phyloP scores from a whole-genome alignment of 2,329 filamentous ascomycete species.

The Rhytidhysteron rufulum region DNA sequence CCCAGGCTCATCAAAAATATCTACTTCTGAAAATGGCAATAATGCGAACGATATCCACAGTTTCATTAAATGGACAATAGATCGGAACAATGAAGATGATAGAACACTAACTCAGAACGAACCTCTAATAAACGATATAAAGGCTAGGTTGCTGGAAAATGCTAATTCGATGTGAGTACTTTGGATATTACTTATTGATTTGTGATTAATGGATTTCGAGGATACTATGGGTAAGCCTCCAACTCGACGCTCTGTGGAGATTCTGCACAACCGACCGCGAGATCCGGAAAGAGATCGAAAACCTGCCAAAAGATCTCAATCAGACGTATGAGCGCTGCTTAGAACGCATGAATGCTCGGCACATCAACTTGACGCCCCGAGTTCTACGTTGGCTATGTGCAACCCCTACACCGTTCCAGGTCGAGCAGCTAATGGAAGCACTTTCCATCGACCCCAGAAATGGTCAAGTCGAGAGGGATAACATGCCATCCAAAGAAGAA shows the following conservation, averaged over 20 bases:
- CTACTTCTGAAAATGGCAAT: background rate
- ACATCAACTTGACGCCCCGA: background rate
- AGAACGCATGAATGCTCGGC: background rate
- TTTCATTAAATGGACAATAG: background rate
- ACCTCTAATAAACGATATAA: background rate
- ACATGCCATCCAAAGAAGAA: background rate
- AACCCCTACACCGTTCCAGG: background rate
- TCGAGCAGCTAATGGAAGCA: background rate
- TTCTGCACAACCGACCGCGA: background rate
- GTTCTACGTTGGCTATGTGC: background rate
- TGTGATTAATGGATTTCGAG: too few relatives aligned
- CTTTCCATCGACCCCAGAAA: background rate
- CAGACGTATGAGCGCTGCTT: conserved; percentile 1
- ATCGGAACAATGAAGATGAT: background rate
- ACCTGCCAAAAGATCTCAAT: background rate
- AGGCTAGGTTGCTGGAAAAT: background rate
- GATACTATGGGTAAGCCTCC: conserved; percentile 1
- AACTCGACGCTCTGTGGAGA: background rate
- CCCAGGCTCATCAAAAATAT: background rate
- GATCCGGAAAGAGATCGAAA: background rate
- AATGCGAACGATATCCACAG: conserved; percentile 1
- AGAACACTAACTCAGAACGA: background rate
- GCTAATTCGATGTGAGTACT: conserved; percentile 1
- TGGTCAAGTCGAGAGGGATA: background rate
- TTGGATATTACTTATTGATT: too few relatives aligned